Conservation (phyloP, 352 stramenopile genomes). For the Globisporangium cederbergense region DNA sequence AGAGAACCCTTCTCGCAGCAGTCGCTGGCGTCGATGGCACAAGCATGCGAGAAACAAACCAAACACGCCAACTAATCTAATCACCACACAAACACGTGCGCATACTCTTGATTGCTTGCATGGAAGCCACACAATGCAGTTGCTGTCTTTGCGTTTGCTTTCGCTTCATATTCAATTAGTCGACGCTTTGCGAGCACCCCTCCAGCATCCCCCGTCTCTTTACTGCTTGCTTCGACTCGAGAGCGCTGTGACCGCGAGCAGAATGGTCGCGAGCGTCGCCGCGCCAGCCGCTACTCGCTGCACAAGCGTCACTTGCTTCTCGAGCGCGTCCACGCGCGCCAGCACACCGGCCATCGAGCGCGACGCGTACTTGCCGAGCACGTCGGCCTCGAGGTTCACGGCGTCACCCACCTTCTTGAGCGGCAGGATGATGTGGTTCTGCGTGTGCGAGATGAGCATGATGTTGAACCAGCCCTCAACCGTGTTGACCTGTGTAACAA, state of each 20-base stretch:
- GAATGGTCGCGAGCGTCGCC: slow-evolving; percentile 22
- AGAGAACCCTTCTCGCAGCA: background rate
- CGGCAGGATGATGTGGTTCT: slow-evolving; percentile 95
- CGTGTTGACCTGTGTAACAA: slow-evolving; percentile 35
- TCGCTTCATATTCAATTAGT: slow-evolving; percentile 1
- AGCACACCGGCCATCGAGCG: slow-evolving; percentile 65
- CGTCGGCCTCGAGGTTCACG: slow-evolving; percentile 92
- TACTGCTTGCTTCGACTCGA: slow-evolving; percentile 17
- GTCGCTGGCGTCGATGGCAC: background rate
- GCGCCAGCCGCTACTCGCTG: slow-evolving; percentile 31
- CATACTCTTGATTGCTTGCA: background rate
- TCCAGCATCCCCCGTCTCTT: background rate
- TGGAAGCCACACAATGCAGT: background rate
- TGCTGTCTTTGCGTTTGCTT: background rate
- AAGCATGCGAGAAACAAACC: background rate
- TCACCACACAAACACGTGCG: slow-evolving; percentile 3
- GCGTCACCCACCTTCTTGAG: slow-evolving; percentile 84
- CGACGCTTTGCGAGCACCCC: background rate
- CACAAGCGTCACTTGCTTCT: slow-evolving; percentile 43
- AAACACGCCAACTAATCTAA: slow-evolving; percentile 3
- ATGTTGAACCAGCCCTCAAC: slow-evolving; percentile 94
- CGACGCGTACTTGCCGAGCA: slow-evolving; percentile 91
- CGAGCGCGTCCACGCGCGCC: slow-evolving; percentile 54
- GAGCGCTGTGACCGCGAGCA: slow-evolving; percentile 27
- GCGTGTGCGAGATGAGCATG: slow-evolving; percentile 98